Evolutionary conservation across 257 asterid genomes (phyloP).

Genomic region (Ligustrum vulgare): DNA sequence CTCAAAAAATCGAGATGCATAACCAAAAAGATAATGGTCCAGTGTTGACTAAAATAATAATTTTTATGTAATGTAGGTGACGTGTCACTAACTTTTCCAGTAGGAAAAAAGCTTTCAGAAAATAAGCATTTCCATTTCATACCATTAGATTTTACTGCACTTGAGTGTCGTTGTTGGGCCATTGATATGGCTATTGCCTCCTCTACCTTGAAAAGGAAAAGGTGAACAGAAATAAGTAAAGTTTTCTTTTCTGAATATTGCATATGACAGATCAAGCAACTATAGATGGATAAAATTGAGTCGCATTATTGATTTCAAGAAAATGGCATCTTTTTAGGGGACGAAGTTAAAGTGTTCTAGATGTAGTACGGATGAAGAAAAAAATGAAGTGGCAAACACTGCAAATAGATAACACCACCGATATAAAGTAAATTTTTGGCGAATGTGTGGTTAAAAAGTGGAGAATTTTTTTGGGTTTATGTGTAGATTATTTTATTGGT

Average conservation of each 20-base stretch:
- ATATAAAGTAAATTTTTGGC: no score
- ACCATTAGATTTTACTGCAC: slow-evolving; percentile 54
- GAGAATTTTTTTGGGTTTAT: no score
- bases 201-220: slow-evolving; percentile 59
- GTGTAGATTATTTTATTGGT: no score
- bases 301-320: not conserved
- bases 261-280: slow-evolving; percentile 3
- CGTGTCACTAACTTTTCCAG: not conserved
- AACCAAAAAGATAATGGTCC: no score
- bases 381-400: not conserved
- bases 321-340: not conserved
- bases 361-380: not conserved
- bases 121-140: slow-evolving; percentile 5
- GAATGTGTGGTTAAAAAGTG: no score
- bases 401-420: not conserved
- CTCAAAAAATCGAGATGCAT: no score
- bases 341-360: not conserved
- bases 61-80: not conserved
- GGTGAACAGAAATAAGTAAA: not conserved
- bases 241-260: not conserved
- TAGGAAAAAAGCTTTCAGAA: not conserved
- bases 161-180: slow-evolving; percentile 74
- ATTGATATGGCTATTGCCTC: slow-evolving; percentile 84
- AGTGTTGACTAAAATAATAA: no score
- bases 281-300: not conserved